phyloP scores from a whole-genome alignment of 2,329 filamentous ascomycete genomes.

The Fusarium pilosicola region DNA sequence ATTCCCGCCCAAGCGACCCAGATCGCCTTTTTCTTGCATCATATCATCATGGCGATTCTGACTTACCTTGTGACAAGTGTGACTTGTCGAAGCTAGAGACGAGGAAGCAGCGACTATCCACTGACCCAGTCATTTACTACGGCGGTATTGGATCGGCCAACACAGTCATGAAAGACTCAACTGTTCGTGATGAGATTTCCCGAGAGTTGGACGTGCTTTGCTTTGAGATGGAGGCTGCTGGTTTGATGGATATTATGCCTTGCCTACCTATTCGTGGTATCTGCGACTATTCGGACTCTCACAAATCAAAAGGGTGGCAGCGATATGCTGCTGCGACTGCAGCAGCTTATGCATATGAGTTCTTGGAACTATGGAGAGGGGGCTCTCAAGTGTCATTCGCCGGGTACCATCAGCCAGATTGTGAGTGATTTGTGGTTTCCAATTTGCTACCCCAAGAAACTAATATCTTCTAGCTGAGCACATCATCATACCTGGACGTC shows the following conservation, averaged over 20 bases:
- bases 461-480: too few species aligned
- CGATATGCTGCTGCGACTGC: background rate
- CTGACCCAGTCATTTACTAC: fast-evolving
- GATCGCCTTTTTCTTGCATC: background rate
- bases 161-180: fast-evolving
- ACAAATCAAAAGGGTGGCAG: background rate
- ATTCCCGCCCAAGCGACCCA: fast-evolving
- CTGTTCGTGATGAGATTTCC: fast-evolving
- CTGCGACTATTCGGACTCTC: background rate
- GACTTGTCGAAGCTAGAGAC: fast-evolving
- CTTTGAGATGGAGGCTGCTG: background rate
- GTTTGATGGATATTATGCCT: background rate
- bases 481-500: too few species aligned
- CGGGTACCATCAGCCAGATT: fast-evolving
- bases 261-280: background rate
- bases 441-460: too few species aligned
- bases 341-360: background rate
- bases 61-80: fast-evolving
- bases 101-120: fast-evolving
- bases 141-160: fast-evolving
- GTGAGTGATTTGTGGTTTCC: too few species aligned
- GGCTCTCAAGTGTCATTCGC: fast-evolving
- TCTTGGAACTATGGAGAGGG: fast-evolving
- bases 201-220: background rate
- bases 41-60: background rate